Base-by-base conservation (phyloP, 1,284 basidiomycete genomes). In the Bothia castanella region DNA sequence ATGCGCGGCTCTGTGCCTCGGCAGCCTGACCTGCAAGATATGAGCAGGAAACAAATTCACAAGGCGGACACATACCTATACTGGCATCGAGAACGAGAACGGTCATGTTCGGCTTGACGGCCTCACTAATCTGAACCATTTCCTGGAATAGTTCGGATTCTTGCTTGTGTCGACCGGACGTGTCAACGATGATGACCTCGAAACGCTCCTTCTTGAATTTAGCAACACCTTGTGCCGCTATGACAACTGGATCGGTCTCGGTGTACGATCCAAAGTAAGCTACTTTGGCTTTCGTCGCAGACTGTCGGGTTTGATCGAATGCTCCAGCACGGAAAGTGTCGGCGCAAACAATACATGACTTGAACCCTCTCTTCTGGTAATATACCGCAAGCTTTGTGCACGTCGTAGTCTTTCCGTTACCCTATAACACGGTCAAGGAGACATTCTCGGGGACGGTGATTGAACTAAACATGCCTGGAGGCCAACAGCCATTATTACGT, bases 321-420 rank as follows among this genome's bases (percentile, higher is more conserved):
- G 97, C 97, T 58, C 97, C 97, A 6, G 97, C 97, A 74, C 97
- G 91, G 79, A 99, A 99, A 3, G 97, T 99, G 72, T 99, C 97
- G 23, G 97, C 97, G 64, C 97, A 99, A 61, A 99, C 97, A 43
- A 99, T 92, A 59, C 89, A 93, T n/a, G 94, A 91, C 68, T 95
- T 94, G 80, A 97, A 93, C 5, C 97, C 97, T 58, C 95, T 86
- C 64, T 93, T 90, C 69, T 97, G 93, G 72, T 98, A 99, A 74
- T 99, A 90, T 0, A 97, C 94, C 0, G 97, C 97, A 31, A 97
- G 83, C 70, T 97, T 96, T 14, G 94, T 97, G 71, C 95, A 98
- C 46, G 94, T 97, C 27, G 96, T 99, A 4, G 96, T 99, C 78
- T 99, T 99, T 42, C 96, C 97, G 46, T 96, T 96, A 49, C 96